Percentiles rank a stretch among this genome's conserved stretches.
Evolutionary conservation across 345 rosid species (phyloP).

Genomic region (Barbarea vulgaris): DNA sequence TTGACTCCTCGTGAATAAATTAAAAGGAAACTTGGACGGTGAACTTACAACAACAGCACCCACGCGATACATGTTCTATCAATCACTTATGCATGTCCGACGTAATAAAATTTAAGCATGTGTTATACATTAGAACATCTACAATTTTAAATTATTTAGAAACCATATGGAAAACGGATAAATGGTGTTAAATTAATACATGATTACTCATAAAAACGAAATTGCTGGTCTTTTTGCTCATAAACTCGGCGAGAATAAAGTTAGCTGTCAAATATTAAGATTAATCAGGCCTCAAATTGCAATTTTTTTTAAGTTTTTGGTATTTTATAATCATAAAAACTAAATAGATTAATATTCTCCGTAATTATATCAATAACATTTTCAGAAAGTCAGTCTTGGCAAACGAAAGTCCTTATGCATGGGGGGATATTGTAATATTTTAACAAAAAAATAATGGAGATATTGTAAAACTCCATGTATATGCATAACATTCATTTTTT

Average conservation of each 20-base stretch:
- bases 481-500: not conserved
- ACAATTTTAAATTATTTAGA: not conserved
- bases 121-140: not conserved
- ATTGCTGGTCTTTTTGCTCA: too few relatives aligned
- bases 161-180: not conserved
- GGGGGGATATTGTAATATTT: not conserved
- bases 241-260: too few relatives aligned
- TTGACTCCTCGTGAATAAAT: conserved; percentile 23
- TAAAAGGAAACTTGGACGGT: conserved; percentile 33
- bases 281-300: not conserved
- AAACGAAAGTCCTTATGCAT: conserved; percentile 1
- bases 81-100: conserved; percentile 1
- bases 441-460: too few relatives aligned
- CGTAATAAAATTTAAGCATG: not conserved
- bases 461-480: not conserved
- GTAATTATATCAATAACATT: not conserved
- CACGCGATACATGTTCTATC: conserved; percentile 29
- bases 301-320: not conserved
- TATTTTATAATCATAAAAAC: not conserved
- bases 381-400: not conserved
- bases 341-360: not conserved
- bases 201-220: not conserved
- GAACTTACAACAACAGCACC: conserved; percentile 28
- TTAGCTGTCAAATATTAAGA: not conserved
- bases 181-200: not conserved